These are phyloP conservation scores for Umbelopsis sp. DNA, from an alignment of 371 early-diverging fungal species.

Conservation along the genomic window DNA sequence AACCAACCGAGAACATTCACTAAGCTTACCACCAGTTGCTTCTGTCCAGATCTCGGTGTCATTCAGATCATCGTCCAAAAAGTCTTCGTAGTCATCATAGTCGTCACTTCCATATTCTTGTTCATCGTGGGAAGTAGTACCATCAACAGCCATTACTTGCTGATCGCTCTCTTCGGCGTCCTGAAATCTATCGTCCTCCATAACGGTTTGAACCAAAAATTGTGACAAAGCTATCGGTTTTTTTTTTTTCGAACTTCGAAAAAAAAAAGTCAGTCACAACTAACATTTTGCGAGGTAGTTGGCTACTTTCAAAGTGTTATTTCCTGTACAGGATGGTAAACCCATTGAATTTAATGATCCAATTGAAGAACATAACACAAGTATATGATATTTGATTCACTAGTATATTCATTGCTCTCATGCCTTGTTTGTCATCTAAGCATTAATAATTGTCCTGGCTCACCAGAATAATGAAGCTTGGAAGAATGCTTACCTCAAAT, in stretches of 20 bases:
- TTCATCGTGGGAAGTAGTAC: constrained; percentile 13
- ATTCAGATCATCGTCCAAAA: constrained; percentile 64
- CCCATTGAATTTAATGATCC: too few relatives aligned
- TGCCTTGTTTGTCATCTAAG: too few relatives aligned
- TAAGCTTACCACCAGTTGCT: constrained; percentile 48
- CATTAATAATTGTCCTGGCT: too few relatives aligned
- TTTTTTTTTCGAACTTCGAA: background rate
- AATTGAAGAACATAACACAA: too few relatives aligned
- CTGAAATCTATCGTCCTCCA: constrained; percentile 14
- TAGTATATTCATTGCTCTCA: too few relatives aligned
- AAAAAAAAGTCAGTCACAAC: constrained; percentile 4
- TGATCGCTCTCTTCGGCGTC: constrained; percentile 10
- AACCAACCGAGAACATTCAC: too few relatives aligned
- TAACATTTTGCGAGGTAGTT: too few relatives aligned
- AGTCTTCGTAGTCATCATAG: constrained; percentile 54
- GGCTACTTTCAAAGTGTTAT: too few relatives aligned
- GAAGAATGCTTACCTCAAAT: too few relatives aligned
- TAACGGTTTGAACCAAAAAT: background rate
- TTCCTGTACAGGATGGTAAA: too few relatives aligned
- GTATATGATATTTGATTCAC: too few relatives aligned
- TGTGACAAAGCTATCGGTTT: background rate
- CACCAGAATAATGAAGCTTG: too few relatives aligned
- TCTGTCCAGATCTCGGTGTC: constrained; percentile 66
- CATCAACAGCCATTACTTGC: background rate
- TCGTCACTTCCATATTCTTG: constrained; percentile 43